Evolutionary conservation across 192 early-diverging fungal genomes (phyloP).

Genomic region (Coemansia sp.): DNA sequence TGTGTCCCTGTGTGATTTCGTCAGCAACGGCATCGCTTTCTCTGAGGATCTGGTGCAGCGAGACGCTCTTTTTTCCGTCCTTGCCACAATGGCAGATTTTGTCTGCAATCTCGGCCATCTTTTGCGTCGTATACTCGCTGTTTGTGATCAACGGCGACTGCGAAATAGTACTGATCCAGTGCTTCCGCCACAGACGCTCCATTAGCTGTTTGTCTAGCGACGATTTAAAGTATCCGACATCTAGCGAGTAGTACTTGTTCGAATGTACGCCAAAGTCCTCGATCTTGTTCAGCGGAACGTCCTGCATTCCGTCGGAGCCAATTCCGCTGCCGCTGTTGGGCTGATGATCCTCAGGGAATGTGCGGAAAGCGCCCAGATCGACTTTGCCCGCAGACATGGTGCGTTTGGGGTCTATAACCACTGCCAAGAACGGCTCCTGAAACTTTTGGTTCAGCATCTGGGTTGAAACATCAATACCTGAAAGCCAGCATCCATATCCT

Average conservation of each 20-base stretch:
- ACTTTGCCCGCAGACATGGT: constrained; percentile 96
- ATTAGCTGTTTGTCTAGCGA: constrained; percentile 79
- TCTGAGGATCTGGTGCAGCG: constrained; percentile 30
- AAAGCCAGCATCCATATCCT: constrained; percentile 99
- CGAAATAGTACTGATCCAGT: constrained; percentile 96
- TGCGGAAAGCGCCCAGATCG: constrained; percentile 97
- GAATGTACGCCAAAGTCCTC: constrained; percentile 98
- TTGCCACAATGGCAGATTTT: constrained; percentile 34
- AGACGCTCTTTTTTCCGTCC: constrained; percentile 30
- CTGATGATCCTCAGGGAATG: constrained; percentile 75
- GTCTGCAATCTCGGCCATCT: constrained; percentile 39
- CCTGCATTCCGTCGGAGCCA: constrained; percentile 30
- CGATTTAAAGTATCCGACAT: constrained; percentile 93
- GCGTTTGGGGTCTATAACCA: constrained; percentile 97
- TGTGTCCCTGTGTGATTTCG: constrained; percentile 44
- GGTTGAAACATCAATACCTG: constrained; percentile 95
- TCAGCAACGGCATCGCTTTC: constrained; percentile 47
- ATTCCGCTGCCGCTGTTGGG: constrained; percentile 2
- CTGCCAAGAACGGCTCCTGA: constrained; percentile 92
- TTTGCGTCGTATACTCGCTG: constrained; percentile 50
- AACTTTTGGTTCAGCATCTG: constrained; percentile 94
- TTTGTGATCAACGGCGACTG: constrained; percentile 86
- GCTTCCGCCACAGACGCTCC: constrained; percentile 95
- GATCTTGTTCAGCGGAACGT: constrained; percentile 87
- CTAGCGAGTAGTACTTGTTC: constrained; percentile 83